Base-by-base conservation (phyloP, 23 red algal genomes). In the Gracilariopsis chorda region DNA sequence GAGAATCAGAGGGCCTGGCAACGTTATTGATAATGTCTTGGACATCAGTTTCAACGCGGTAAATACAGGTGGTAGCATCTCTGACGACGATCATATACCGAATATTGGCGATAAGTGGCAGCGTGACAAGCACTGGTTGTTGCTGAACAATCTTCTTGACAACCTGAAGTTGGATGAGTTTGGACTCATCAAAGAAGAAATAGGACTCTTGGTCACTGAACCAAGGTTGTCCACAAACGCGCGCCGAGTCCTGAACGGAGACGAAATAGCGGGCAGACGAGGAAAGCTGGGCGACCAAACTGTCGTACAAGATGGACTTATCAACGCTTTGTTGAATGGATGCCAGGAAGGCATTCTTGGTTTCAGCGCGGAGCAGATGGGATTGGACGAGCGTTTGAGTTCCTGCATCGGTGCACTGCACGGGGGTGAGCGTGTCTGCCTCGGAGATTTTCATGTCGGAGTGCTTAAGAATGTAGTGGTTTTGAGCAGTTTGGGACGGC, bases 181-280 rank as follows among this genome's bases (percentile, higher is more conserved):
- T 46, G 40, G 85, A 77, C 58, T 89, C 85, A 68, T 89, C 85
- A 64, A 89, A 89, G 36, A 89, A 89, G 35, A 89, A 45, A 52
- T 73, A 89, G 10, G 72, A 48, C 40, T 89, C 85, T n/a, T 44
- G 25, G 29, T 48, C 29, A 32, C 48, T 78, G 47, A 89, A 89
- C 85, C 85, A 89, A 63, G 44, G 33, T 30, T 60, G 51, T 20
- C 53, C 85, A 61, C 85, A 77, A 40, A 56, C 41, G 7, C 69
- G 85, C 24, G 51, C 46, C 29, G 72, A 60, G 65, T 89, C 85
- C 29, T 63, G 10, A 2, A 89, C 68, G n/a, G 85, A 77, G 5
- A 78, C 68, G 13, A 48, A 80, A 47, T 61, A 89, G 41, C 40
- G 58, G 23, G 34, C 41, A 4, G 32, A 41, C 3, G 41, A 27